These are phyloP conservation scores for Tranzscheliella williamsii DNA, from an alignment of 1,284 basidiomycete species.

Conservation along the genomic window DNA sequence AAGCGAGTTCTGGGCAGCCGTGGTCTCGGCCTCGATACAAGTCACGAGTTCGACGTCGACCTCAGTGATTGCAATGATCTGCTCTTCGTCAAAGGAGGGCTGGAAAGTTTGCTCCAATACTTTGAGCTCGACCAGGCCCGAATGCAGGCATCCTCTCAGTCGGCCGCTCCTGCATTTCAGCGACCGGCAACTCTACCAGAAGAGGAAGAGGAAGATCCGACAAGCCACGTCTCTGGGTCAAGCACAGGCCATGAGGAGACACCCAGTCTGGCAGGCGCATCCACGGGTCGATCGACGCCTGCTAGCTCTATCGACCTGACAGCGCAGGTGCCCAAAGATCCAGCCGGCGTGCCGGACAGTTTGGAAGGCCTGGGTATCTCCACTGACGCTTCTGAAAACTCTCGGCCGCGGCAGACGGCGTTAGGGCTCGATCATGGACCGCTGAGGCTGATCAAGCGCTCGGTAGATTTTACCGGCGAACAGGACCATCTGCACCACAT, in stretches of 20 bases:
- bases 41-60: slow-evolving; percentile 33
- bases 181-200: neutral
- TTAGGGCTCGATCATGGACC: slow-evolving; percentile 9
- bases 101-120: slow-evolving; percentile 43
- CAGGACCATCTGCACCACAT: slow-evolving; percentile 32
- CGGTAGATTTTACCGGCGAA: neutral
- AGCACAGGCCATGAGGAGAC: slow-evolving; percentile 42
- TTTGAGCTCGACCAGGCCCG: slow-evolving; percentile 31
- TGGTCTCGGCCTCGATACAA: slow-evolving; percentile 11
- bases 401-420: slow-evolving; percentile 1
- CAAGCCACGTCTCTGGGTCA: slow-evolving; percentile 26
- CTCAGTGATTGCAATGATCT: slow-evolving; percentile 62
- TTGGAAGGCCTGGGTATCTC: slow-evolving; percentile 28
- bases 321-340: slow-evolving; percentile 5
- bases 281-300: slow-evolving; percentile 39
- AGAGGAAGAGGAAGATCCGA: slow-evolving; percentile 29
- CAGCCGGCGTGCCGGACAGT: neutral
- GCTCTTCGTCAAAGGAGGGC: slow-evolving; percentile 43
- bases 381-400: neutral
- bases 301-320: slow-evolving; percentile 46
- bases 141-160: slow-evolving; percentile 1
- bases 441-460: slow-evolving; percentile 10
- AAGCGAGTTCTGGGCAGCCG: slow-evolving; percentile 68
- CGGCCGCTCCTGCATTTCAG: neutral
- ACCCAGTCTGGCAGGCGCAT: slow-evolving; percentile 41